phyloP scores from a whole-genome alignment of 768 basidiomycete genomes.

The Cystofilobasidium capitatum region DNA sequence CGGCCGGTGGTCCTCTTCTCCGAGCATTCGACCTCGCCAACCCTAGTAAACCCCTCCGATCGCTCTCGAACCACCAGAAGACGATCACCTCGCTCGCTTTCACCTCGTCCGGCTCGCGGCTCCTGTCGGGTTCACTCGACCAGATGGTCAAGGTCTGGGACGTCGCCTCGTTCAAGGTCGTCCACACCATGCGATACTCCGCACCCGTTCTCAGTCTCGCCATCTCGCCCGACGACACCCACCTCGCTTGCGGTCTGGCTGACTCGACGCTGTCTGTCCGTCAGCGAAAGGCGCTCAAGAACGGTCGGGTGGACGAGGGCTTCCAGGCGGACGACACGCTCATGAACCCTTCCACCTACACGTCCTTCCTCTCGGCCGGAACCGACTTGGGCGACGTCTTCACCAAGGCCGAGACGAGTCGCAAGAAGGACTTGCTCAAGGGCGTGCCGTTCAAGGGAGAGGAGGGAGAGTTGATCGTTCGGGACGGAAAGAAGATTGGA shows the following conservation, averaged over 20 bases:
- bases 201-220: conserved; percentile 83
- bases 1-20: conserved; percentile 82
- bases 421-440: conserved; percentile 12
- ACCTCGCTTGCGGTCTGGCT: conserved; percentile 93
- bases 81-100: conserved; percentile 83
- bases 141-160: conserved; percentile 99
- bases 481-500: conserved; percentile 44
- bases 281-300: conserved; percentile 53
- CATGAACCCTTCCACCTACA: conserved; percentile 28
- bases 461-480: conserved; percentile 46
- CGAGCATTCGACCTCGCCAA: conserved; percentile 91
- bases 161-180: conserved; percentile 77
- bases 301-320: not conserved
- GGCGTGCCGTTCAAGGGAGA: conserved; percentile 13
- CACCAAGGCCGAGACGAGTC: conserved; percentile 19
- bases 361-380: conserved; percentile 26
- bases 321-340: conserved; percentile 21
- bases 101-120: conserved; percentile 47
- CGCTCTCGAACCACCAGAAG: conserved; percentile 96
- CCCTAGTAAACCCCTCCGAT: conserved; percentile 77
- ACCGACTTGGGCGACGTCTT: conserved; percentile 25
- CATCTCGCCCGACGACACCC: conserved; percentile 94
- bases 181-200: conserved; percentile 97
- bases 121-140: conserved; percentile 84
- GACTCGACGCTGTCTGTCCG: conserved; percentile 98